Evolutionary conservation across 352 stramenopile species (phyloP).

Genomic region (Globisporangium ultimum): DNA sequence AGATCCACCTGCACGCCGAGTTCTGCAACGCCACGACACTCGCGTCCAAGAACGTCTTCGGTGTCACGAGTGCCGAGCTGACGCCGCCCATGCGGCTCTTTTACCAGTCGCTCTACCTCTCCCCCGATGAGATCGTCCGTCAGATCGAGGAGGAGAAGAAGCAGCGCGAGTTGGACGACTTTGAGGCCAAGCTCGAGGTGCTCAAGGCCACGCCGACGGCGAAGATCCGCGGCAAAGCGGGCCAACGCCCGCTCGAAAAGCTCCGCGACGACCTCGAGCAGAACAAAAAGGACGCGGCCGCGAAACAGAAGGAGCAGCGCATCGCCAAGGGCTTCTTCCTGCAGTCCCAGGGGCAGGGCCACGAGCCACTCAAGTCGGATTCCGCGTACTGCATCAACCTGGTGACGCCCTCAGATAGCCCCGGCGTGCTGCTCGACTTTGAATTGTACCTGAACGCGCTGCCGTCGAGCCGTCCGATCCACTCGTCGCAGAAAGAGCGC

Average conservation of each 20-base stretch:
- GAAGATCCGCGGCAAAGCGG: constrained; percentile 14
- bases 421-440: constrained; percentile 60
- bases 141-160: constrained; percentile 43
- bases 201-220: constrained; percentile 17
- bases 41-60: constrained; percentile 35
- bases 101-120: constrained; percentile 78
- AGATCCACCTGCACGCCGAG: constrained; percentile 56
- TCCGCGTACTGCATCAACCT: constrained; percentile 80
- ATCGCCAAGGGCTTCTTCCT: constrained; percentile 64
- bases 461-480: constrained; percentile 59
- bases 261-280: not conserved
- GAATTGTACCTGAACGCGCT: constrained; percentile 71
- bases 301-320: constrained; percentile 19
- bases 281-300: constrained; percentile 16
- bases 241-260: constrained; percentile 5
- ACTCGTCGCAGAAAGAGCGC: constrained; percentile 30
- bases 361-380: constrained; percentile 55
- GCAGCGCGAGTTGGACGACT: constrained; percentile 27
- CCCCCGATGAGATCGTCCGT: constrained; percentile 44
- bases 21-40: constrained; percentile 59
- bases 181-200: constrained; percentile 8
- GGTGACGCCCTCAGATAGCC: constrained; percentile 53
- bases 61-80: constrained; percentile 46
- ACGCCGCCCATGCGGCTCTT: constrained; percentile 59
- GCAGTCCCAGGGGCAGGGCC: constrained; percentile 65